Conservation (phyloP, 192 early-diverging fungal genomes). For the Dimargaris xerosporica region DNA sequence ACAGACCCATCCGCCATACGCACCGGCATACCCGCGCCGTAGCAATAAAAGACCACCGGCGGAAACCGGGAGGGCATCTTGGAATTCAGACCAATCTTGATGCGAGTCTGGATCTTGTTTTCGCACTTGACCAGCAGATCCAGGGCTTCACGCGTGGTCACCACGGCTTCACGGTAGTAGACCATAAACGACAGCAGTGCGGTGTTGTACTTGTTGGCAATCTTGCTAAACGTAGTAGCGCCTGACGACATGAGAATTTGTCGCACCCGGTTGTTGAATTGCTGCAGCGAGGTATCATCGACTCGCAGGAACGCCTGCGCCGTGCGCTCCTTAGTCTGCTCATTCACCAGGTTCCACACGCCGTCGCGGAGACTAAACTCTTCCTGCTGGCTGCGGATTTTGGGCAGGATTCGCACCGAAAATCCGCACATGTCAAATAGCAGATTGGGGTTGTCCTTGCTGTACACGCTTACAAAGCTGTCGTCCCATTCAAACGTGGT, state of each 20-base stretch:
- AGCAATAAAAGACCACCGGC: slow-evolving; percentile 73
- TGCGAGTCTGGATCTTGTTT: slow-evolving; percentile 97
- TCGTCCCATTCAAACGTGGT: slow-evolving; percentile 98
- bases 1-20: slow-evolving; percentile 30
- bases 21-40: slow-evolving; percentile 25
- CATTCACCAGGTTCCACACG: slow-evolving; percentile 91
- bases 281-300: slow-evolving; percentile 79
- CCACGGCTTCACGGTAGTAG: slow-evolving; percentile 94
- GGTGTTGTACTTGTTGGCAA: slow-evolving; percentile 94
- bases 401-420: slow-evolving; percentile 90
- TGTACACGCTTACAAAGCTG: slow-evolving; percentile 91
- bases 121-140: slow-evolving; percentile 96
- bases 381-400: slow-evolving; percentile 66
- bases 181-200: slow-evolving; percentile 91
- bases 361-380: slow-evolving; percentile 81
- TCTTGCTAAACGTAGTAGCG: slow-evolving; percentile 94
- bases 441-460: slow-evolving; percentile 93
- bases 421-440: slow-evolving; percentile 86
- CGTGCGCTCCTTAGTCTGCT: slow-evolving; percentile 94
- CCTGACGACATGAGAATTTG: slow-evolving; percentile 98
- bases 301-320: slow-evolving; percentile 96
- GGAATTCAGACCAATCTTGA: slow-evolving; percentile 98
- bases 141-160: slow-evolving; percentile 90
- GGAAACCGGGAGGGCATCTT: slow-evolving; percentile 98
- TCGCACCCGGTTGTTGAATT: slow-evolving; percentile 90